Conservation (phyloP, 192 early-diverging fungal species). For the Physocladia obscura region DNA sequence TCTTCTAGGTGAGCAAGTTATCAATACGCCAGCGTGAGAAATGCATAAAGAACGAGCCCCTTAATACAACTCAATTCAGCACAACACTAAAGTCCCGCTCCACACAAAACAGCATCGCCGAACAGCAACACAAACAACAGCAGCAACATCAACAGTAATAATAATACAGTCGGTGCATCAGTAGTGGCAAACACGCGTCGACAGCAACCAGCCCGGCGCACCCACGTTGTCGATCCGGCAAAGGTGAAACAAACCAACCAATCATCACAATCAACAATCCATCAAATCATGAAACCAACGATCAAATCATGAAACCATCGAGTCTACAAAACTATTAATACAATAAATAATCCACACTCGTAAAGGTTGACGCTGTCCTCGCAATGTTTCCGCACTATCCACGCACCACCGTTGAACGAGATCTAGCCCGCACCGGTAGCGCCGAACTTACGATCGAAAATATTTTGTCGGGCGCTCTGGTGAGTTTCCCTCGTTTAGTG, state of each 20-base stretch:
- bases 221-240: neutral
- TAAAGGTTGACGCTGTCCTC: conserved; percentile 25
- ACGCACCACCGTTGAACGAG: conserved; percentile 20
- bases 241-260: too few species aligned
- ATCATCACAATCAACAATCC: too few species aligned
- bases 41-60: neutral
- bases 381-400: conserved; percentile 34
- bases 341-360: neutral
- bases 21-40: neutral
- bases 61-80: neutral
- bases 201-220: neutral
- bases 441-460: conserved; percentile 30
- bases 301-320: too few species aligned
- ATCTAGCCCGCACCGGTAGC: conserved; percentile 29
- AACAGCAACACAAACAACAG: neutral
- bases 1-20: conserved; percentile 3
- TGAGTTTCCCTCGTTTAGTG: neutral
- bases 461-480: conserved; percentile 25
- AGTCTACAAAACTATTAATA: neutral
- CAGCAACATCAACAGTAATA: neutral
- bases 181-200: too few species aligned
- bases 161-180: too few species aligned
- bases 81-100: neutral
- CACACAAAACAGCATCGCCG: neutral
- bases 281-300: too few species aligned